These are phyloP conservation scores for Aspergillus ochraceoroseus DNA, from an alignment of 2,329 filamentous ascomycete species.

Conservation along the genomic window DNA sequence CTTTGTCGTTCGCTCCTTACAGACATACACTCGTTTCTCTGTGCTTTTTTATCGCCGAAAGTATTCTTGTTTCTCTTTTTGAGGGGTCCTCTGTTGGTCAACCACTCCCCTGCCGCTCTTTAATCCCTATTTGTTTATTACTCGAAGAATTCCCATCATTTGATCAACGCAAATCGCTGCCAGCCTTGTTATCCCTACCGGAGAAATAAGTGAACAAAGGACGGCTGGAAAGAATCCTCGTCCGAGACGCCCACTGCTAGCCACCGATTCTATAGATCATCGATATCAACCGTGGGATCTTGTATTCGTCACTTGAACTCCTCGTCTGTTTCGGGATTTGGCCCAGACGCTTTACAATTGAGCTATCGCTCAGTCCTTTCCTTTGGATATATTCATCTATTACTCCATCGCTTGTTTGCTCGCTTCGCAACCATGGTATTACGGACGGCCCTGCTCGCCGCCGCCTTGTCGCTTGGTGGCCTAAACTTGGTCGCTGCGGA, in stretches of 20 bases:
- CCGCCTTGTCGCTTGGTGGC: constrained; percentile 33
- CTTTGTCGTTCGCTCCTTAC: constrained; percentile 29
- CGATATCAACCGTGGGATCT: constrained; percentile 12
- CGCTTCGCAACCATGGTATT: constrained; percentile 28
- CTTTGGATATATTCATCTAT: constrained; percentile 13
- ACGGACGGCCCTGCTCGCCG: constrained; percentile 28
- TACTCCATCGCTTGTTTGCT: constrained; percentile 12
- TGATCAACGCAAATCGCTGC: constrained; percentile 11
- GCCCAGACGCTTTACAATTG: constrained; percentile 12
- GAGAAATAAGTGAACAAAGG: constrained; percentile 6
- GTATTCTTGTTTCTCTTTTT: constrained; percentile 6
- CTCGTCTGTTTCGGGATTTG: constrained; percentile 9
- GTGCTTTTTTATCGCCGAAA: constrained; percentile 9
- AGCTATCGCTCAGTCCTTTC: constrained; percentile 27
- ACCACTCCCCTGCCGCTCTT: constrained; percentile 28
- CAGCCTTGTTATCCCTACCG: constrained; percentile 11
- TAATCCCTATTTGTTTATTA: constrained; percentile 20
- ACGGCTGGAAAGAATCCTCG: constrained; percentile 2
- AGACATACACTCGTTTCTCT: constrained; percentile 26
- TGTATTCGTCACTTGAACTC: constrained; percentile 12
- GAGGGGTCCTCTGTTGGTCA: constrained; percentile 17
- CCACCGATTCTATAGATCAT: constrained; percentile 15
- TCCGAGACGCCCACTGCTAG: constrained; percentile 10
- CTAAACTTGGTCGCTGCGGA: constrained; percentile 33
- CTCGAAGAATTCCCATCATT: constrained; percentile 6